Base-by-base conservation (phyloP, 495 filamentous ascomycete species). In the Hyaloscypha bicolor region DNA sequence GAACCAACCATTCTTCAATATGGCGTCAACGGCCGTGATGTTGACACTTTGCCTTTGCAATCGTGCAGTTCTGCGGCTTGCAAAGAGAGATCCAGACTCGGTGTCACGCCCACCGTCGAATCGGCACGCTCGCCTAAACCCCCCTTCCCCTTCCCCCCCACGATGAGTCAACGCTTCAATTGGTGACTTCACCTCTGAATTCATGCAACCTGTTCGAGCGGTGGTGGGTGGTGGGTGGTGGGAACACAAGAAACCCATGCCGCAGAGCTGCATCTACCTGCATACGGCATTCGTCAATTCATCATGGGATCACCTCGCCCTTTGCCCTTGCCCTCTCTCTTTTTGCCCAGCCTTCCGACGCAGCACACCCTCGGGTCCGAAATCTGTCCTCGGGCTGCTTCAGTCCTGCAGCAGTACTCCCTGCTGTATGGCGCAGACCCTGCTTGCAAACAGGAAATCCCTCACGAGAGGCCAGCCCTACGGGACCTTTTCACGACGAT, bases 381-480 rank as follows among this genome's bases (percentile, higher is more conserved):
- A 21, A 37, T 29, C 22, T 29, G 56, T 21, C 12, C 19, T 33
- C 56, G 30, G 35, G 30, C 32, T 32, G 56, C 29, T 30, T 16
- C 14, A 25, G 29, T n/a, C 32, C 56, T 60, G 22, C 9, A 39
- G 56, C 56, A 32, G 35, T n/a, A n/a, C n/a, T n/a, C n/a, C n/a
- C n/a, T n/a, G n/a, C n/a, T n/a, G n/a, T n/a, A n/a, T n/a, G 56
- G 30, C 56, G 56, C 56, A 60, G 56, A 60, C 30, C 25, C 11
- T 16, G 42, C 9, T 48, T 56, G 32, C 32, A 31, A 32, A 37
- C 56, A 35, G n/a, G 32, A 60, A 60, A 16, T 60, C 56, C 56
- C 56, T 60, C 56, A 60, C 25, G 19, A 60, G 30, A 37, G 30
- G 56, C 56, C 56, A 60, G 56, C 56, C 56, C 56, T 60, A 60